Evolutionary conservation across 1,139 yeast genomes (phyloP), one percentile per base, ranked within the genome.

Genomic region (Saccharomyces hybrid): DNA sequence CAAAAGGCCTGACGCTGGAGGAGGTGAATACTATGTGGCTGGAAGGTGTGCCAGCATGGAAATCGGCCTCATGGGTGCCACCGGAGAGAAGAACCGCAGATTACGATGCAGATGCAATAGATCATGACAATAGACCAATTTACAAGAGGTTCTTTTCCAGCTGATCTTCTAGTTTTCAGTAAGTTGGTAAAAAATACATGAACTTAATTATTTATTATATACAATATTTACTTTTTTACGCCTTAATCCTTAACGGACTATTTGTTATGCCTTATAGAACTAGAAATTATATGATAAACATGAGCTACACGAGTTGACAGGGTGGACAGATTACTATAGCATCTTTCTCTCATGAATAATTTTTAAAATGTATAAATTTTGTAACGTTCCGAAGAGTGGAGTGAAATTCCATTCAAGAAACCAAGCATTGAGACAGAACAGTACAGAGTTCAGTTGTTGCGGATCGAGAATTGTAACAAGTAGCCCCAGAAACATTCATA

Each of bases 1-100:
- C 90, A 53, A 79, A 80, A 71, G 88, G 88, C 56, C 75, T 83
- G 59, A 73, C 84, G 16, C 75, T 84, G 68, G 90, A 84, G 69
- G 85, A 84, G 64, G 84, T 84, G 60, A 86, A 83, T 68, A 81
- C 79, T 61, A 70, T 85, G 71, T 83, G 66, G 63, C 66, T 71
- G 31, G 59, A 56, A 26, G 68, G 66, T 44, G 65, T 72, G 47
- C 55, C 65, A 38, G 74, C 82, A 53, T 76, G 78, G 79, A 71
- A 72, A 55, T 74, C 80, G 14, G 54, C 61, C 5, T 11, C 38
- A n/a, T 47, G 50, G 50, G 56, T 58, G 11, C 65, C 66, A 50
- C 57, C 61, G 11, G 55, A 55, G 34, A 59, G 59, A 76, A 68
- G 82, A 55, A 55, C 48, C 5, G 58, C 55, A 28, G 57, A 54